These are phyloP conservation scores for Coemansia sp. DNA, from an alignment of 192 early-diverging fungal species.

Conservation along the genomic window DNA sequence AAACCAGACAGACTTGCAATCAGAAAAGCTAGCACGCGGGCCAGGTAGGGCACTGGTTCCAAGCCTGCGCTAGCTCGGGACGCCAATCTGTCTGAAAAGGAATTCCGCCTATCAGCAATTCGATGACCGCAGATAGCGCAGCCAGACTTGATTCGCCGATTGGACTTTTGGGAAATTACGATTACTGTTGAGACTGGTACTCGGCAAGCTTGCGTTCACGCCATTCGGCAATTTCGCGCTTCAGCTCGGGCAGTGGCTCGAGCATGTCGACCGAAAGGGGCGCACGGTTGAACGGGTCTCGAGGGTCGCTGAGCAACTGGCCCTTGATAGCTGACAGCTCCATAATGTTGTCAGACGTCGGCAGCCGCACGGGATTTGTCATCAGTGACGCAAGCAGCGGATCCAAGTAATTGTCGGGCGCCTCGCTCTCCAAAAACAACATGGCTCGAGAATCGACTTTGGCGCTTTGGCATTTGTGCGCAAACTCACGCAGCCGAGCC, in stretches of 20 bases:
- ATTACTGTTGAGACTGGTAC: constrained; percentile 7
- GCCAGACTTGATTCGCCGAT: no score
- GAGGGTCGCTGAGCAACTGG: constrained; percentile 81
- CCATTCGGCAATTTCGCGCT: constrained; percentile 42
- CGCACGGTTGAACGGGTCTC: constrained; percentile 93
- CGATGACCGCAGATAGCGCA: no score
- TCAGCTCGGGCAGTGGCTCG: constrained; percentile 69
- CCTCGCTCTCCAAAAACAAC: constrained; percentile 79
- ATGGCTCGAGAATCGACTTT: constrained; percentile 61
- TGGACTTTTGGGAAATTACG: background rate
- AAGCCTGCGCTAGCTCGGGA: no score
- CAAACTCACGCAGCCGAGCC: constrained; percentile 63
- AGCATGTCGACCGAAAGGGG: constrained; percentile 86
- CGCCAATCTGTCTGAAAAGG: no score
- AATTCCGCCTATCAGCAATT: no score
- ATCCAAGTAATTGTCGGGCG: constrained; percentile 90
- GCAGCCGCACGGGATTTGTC: constrained; percentile 91
- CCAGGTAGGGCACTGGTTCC: no score
- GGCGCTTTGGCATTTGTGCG: constrained; percentile 69
- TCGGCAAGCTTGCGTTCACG: constrained; percentile 31
- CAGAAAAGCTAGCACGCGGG: no score
- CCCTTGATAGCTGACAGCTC: constrained; percentile 87
- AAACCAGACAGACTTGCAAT: no score
- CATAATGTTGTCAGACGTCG: constrained; percentile 75
- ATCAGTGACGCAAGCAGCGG: constrained; percentile 84